Conservation (phyloP, 352 stramenopile species). For the Elongisporangium undulatum region DNA sequence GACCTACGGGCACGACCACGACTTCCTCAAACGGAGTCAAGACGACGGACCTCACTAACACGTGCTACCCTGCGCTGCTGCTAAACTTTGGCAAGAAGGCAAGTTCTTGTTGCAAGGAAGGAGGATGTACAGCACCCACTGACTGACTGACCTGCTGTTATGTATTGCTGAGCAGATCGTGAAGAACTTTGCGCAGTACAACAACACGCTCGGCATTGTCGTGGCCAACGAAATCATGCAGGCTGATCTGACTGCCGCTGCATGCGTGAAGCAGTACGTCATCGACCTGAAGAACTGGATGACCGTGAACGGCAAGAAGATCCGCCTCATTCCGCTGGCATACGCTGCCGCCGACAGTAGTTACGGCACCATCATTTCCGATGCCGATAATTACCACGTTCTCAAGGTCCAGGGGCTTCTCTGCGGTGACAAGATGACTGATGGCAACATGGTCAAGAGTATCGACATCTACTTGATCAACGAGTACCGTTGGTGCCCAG, state of each 20-base stretch:
- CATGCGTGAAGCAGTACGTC: slow-evolving; percentile 83
- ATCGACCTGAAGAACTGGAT: slow-evolving; percentile 87
- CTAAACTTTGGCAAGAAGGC: slow-evolving; percentile 85
- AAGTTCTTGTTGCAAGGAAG: neutral
- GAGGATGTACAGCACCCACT: neutral
- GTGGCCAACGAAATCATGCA: slow-evolving; percentile 90
- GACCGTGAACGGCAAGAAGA: slow-evolving; percentile 77
- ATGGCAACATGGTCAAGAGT: slow-evolving; percentile 76
- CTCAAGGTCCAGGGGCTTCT: slow-evolving; percentile 82
- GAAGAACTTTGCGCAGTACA: slow-evolving; percentile 86
- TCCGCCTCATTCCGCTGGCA: slow-evolving; percentile 71
- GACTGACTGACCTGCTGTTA: neutral
- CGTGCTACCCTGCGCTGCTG: slow-evolving; percentile 79
- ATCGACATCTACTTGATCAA: slow-evolving; percentile 90
- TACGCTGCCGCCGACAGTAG: slow-evolving; percentile 82
- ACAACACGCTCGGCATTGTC: slow-evolving; percentile 82
- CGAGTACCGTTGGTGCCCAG: slow-evolving; percentile 83
- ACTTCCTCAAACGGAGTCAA: slow-evolving; percentile 32
- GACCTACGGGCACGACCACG: slow-evolving; percentile 31
- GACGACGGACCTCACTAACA: slow-evolving; percentile 65
- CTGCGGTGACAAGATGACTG: slow-evolving; percentile 78
- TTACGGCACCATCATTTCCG: slow-evolving; percentile 41
- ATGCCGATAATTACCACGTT: slow-evolving; percentile 76
- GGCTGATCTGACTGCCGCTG: slow-evolving; percentile 57
- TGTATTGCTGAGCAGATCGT: slow-evolving; percentile 36